phyloP scores from a whole-genome alignment of 371 early-diverging fungal genomes.

The Apophysomyces sp. region DNA sequence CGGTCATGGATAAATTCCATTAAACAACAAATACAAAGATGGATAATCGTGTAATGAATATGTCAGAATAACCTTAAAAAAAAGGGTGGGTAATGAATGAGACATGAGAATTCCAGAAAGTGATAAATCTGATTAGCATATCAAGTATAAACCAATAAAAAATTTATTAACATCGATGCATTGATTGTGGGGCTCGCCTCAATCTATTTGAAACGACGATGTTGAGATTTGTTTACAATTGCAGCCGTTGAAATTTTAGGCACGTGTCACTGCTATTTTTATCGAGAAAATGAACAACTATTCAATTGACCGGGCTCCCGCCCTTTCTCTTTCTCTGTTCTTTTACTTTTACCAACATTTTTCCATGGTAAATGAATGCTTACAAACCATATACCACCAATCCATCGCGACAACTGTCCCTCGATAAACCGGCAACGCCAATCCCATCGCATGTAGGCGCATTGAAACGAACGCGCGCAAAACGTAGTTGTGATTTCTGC shows the following conservation, averaged over 20 bases:
- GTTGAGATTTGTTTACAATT: not conserved
- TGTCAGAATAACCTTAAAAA: not conserved
- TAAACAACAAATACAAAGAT: not conserved
- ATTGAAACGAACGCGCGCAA: conserved; percentile 37
- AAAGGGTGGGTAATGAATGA: not conserved
- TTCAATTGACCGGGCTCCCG: not conserved
- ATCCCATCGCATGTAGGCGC: not conserved
- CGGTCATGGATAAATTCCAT: not conserved
- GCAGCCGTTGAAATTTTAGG: not conserved
- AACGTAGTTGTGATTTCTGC: conserved; percentile 44
- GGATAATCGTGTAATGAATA: not conserved
- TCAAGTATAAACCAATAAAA: not conserved
- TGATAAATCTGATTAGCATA: not conserved
- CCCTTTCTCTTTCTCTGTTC: not conserved
- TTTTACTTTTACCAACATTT: not conserved
- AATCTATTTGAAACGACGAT: not conserved
- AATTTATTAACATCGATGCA: not conserved
- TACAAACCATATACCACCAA: not conserved
- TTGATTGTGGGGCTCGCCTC: not conserved
- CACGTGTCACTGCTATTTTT: conserved; percentile 2
- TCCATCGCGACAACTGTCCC: not conserved
- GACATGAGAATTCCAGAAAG: not conserved
- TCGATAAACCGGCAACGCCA: not conserved
- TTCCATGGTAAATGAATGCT: conserved; percentile 1
- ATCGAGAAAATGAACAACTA: not conserved